Evolutionary conservation across 2,329 filamentous ascomycete genomes (phyloP).

Genomic region (Xylaria sp.): DNA sequence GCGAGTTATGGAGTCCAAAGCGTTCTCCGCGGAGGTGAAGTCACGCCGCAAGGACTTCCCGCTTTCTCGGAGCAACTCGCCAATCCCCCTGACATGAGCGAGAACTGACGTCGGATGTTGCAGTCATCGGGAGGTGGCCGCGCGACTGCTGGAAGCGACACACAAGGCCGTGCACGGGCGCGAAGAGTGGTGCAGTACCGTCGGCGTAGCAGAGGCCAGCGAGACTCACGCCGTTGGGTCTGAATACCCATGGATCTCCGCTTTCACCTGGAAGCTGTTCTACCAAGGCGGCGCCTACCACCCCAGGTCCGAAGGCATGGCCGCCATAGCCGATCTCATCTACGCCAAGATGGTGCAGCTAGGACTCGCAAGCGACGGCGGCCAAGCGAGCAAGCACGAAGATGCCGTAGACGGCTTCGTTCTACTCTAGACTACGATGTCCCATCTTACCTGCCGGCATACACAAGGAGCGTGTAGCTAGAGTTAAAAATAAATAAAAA

Average conservation of each 20-base stretch:
- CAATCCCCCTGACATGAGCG: not conserved
- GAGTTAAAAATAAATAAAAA: too few species aligned
- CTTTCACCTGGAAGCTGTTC: slow-evolving; percentile 44
- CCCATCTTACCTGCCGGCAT: slow-evolving; percentile 11
- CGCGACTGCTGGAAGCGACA: slow-evolving; percentile 43
- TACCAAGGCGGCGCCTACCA: slow-evolving; percentile 44
- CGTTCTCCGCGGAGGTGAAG: not conserved
- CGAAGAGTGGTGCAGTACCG: slow-evolving; percentile 44
- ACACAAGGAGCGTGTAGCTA: slow-evolving; percentile 20
- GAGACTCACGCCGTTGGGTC: slow-evolving; percentile 45
- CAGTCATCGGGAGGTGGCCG: slow-evolving; percentile 40
- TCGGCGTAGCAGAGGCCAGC: slow-evolving; percentile 42
- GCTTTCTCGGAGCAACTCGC: not conserved
- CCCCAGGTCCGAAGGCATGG: slow-evolving; percentile 47
- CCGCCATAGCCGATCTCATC: slow-evolving; percentile 44
- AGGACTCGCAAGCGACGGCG: slow-evolving; percentile 34
- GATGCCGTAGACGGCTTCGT: slow-evolving; percentile 31
- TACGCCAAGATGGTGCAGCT: slow-evolving; percentile 41
- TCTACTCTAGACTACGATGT: slow-evolving; percentile 26
- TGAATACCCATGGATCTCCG: slow-evolving; percentile 46
- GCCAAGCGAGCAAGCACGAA: slow-evolving; percentile 22
- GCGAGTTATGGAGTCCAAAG: not conserved
- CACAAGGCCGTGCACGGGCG: slow-evolving; percentile 40
- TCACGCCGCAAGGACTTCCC: not conserved
- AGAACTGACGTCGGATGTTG: slow-evolving; percentile 1